A percentile compares a stretch with the other conserved stretches of the same genome.
Evolutionary conservation across 176 grass and related monocot genomes (phyloP).

Genomic region (Oryza australiensis): DNA sequence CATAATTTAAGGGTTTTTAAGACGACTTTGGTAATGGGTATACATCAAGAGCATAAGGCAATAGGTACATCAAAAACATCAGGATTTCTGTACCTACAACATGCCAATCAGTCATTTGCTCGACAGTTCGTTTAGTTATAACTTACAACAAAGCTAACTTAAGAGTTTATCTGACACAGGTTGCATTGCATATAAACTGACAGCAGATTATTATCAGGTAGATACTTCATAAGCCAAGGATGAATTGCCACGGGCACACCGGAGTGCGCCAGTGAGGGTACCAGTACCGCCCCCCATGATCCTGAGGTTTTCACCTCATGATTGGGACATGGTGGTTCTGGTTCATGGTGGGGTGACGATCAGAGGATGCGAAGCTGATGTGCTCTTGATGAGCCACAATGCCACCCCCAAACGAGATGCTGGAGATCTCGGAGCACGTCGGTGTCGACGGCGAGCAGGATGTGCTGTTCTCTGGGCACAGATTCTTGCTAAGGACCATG

Average conservation of each 20-base stretch:
- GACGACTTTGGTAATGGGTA: background rate
- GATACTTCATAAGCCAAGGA: slow-evolving; percentile 76
- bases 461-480: background rate
- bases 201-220: slow-evolving; percentile 18
- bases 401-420: slow-evolving; percentile 34
- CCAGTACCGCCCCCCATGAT: background rate
- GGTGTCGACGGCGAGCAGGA: slow-evolving; percentile 34
- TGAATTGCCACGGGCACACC: slow-evolving; percentile 74
- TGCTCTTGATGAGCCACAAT: slow-evolving; percentile 40
- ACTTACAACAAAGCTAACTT: background rate
- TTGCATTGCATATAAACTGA: background rate
- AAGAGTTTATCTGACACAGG: background rate
- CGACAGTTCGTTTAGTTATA: background rate
- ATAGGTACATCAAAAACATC: background rate
- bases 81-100: background rate
- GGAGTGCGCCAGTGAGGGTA: background rate
- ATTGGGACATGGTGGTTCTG: background rate
- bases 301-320: slow-evolving; percentile 7
- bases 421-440: slow-evolving; percentile 38
- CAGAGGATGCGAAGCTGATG: slow-evolving; percentile 33
- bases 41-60: background rate
- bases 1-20: background rate
- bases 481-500: background rate
- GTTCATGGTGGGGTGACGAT: slow-evolving; percentile 1
- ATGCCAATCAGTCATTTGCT: background rate